Percentiles rank a stretch among this genome's conserved stretches.
phyloP scores from a whole-genome alignment of 306 rosid species.

The Cicer bijugum region DNA sequence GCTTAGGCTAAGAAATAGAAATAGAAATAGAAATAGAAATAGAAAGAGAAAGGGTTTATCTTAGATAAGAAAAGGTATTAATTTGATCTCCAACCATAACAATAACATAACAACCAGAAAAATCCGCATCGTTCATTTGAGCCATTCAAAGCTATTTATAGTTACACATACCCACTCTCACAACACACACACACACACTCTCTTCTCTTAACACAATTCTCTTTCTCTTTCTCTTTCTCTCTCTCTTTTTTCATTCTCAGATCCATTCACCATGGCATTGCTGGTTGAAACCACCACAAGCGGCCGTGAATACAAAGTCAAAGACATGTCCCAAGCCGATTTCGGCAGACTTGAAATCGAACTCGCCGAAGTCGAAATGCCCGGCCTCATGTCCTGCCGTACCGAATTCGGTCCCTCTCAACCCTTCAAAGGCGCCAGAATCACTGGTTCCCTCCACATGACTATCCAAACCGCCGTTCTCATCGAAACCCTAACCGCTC shows the following conservation, averaged over 20 bases:
- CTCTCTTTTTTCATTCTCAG: background rate
- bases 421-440: conserved; percentile 82
- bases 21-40: too few relatives aligned
- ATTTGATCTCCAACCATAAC: too few relatives aligned
- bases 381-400: conserved; percentile 73
- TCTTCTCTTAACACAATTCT: background rate
- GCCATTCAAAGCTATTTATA: conserved; percentile 44
- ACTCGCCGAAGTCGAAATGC: conserved; percentile 97
- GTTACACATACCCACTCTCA: background rate
- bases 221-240: background rate
- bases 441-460: conserved; percentile 99
- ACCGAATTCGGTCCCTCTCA: conserved; percentile 71
- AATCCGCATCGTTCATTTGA: conserved; percentile 51
- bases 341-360: conserved; percentile 87
- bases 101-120: too few relatives aligned
- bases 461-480: conserved; percentile 97
- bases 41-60: too few relatives aligned
- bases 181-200: background rate
- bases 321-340: conserved; percentile 91
- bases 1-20: too few relatives aligned
- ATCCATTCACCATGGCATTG: conserved; percentile 54
- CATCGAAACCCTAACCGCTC: conserved; percentile 92
- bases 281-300: conserved; percentile 69
- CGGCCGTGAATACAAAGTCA: conserved; percentile 95
- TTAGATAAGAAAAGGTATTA: too few relatives aligned